Conservation (phyloP, 2,329 filamentous ascomycete genomes). For the Coniochaeta sp. region DNA sequence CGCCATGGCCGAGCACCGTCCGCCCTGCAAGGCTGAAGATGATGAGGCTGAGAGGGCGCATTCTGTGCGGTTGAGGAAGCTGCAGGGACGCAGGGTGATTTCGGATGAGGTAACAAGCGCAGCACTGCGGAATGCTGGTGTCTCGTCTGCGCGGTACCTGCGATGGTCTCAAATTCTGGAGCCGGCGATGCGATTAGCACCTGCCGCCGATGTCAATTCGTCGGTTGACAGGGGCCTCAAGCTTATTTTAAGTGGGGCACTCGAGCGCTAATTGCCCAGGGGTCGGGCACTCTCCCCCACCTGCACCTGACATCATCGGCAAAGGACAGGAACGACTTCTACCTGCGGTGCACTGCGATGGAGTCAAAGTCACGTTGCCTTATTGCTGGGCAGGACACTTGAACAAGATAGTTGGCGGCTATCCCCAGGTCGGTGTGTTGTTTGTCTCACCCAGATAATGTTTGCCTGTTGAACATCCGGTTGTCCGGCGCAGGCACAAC, state of each 20-base stretch:
- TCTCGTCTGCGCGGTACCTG: neutral
- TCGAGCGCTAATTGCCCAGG: no score
- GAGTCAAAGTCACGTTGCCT: no score
- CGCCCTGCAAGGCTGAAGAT: conserved; percentile 30
- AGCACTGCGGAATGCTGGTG: neutral
- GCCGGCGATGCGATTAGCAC: neutral
- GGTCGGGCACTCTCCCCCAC: no score
- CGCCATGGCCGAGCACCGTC: conserved; percentile 42
- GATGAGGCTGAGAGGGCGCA: conserved; percentile 19
- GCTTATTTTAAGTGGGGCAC: neutral
- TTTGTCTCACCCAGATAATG: no score
- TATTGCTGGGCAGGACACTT: no score
- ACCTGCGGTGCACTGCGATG: no score
- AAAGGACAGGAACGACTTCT: no score
- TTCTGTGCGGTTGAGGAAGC: no score
- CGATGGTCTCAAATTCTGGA: neutral
- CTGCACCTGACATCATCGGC: neutral
- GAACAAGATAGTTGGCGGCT: no score
- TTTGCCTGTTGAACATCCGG: no score
- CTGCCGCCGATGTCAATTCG: neutral
- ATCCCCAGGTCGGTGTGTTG: no score
- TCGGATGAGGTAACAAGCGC: neutral
- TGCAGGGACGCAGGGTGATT: neutral
- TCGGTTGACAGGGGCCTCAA: neutral
- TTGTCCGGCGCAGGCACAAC: neutral